Evolutionary conservation across 805 yeast species (phyloP), one percentile per base, ranked within the genome.

Genomic region (Pichia heedii): DNA sequence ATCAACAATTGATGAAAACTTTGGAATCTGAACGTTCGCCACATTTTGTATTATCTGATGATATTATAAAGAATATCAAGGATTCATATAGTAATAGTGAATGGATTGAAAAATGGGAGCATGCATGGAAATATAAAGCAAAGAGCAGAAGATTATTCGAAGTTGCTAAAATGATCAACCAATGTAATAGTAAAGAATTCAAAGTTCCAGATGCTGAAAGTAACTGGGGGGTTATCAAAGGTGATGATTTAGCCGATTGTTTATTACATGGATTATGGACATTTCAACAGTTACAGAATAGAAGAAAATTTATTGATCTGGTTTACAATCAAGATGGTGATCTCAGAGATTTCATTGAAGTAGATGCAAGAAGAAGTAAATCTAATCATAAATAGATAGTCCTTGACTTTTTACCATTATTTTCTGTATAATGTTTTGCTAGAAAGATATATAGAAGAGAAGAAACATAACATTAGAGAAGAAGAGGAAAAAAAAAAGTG

Each of bases 241-340:
- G 74, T 36, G 89, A 81, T 55, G 89, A 81, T 55, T 61, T 81
- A 43, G 73, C 79, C 9, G 89, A 81, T 55, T 68, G 81, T 1
- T 61, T 81, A n/a, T 60, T 81, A 15, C 85, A 81, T 56, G 83
- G 76, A 1, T 46, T 79, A 2, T 67, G 74, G 1, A 73, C 75
- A 68, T 41, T 65, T 13, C 53, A 61, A 12, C 77, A 80, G 74
- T 62, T 66, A 32, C 35, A 50, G 5, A 45, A 42, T 22, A 36
- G 50, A 22, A 19, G 36, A 22, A 27, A 57, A 32, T 34, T 48
- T n/a, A 13, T 33, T 3, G 19, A 20, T 15, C 15, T 40, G 7
- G 16, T 44, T 15, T 19, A 36, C 13, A 37, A 20, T 10, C 22
- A 19, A 13, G 7, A 12, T 10, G 13, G 18, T 13, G 32, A 29